A percentile compares a stretch with the other conserved stretches of the same genome.
These are phyloP conservation scores for Moniliophthora roreri DNA, from an alignment of 1,284 basidiomycete genomes.

Conservation along the genomic window DNA sequence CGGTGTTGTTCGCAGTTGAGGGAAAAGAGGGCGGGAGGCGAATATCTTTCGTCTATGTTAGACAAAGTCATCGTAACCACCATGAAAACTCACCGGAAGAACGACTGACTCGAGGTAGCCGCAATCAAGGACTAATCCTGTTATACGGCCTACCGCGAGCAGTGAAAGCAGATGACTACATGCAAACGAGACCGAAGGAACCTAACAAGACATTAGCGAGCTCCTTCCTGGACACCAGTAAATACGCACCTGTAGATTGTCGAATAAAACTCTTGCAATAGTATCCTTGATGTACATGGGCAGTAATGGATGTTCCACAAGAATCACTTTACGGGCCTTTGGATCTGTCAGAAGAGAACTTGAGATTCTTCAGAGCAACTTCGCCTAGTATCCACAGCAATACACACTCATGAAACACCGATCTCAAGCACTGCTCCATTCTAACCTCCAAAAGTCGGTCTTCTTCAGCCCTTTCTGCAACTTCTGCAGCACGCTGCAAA, in stretches of 20 bases:
- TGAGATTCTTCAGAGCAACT: conserved; percentile 20
- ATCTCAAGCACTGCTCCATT: conserved; percentile 67
- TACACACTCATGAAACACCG: conserved; percentile 84
- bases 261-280: conserved; percentile 85
- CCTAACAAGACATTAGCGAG: conserved; percentile 42
- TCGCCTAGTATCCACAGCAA: conserved; percentile 7
- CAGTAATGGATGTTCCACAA: conserved; percentile 88
- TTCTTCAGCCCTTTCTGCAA: conserved; percentile 66
- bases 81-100: conserved; percentile 69
- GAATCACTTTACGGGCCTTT: conserved; percentile 89
- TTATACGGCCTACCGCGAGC: conserved; percentile 83
- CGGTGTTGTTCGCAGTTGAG: conserved; percentile 79
- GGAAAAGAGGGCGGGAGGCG: conserved; percentile 82
- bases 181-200: conserved; percentile 91
- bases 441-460: conserved; percentile 68
- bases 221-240: neutral
- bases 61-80: neutral
- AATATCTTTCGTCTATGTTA: conserved; percentile 63
- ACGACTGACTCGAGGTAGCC: conserved; percentile 89
- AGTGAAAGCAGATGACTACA: conserved; percentile 84
- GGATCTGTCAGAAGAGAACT: conserved; percentile 92
- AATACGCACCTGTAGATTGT: conserved; percentile 77
- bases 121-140: conserved; percentile 90
- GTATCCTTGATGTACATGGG: conserved; percentile 87
- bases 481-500: conserved; percentile 52